Conservation (phyloP, 2,329 filamentous ascomycete genomes). For the Aspergillus neoniger region DNA sequence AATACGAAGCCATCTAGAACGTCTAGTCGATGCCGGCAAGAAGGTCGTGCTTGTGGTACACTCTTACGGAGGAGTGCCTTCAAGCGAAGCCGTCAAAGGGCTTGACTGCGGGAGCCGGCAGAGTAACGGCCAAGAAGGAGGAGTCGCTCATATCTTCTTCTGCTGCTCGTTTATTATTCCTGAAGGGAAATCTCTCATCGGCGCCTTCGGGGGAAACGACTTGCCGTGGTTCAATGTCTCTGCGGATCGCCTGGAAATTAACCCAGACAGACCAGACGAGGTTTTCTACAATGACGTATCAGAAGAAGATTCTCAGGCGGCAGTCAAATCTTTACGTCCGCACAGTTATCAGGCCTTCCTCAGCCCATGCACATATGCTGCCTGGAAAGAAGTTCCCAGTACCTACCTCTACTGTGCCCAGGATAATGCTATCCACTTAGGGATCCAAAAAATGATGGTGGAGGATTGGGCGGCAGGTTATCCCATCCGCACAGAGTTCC, state of each 20-base stretch:
- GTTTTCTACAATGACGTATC: slow-evolving; percentile 11
- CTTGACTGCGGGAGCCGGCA: background rate
- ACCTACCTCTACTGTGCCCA: slow-evolving; percentile 12
- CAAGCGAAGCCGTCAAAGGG: background rate
- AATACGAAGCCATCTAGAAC: background rate
- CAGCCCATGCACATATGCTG: background rate
- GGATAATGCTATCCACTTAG: slow-evolving; percentile 4
- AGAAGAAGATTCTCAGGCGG: background rate
- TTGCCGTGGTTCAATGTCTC: slow-evolving; percentile 5
- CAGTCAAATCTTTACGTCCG: background rate
- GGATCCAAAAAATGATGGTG: slow-evolving; percentile 7
- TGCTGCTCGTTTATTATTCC: slow-evolving; percentile 4
- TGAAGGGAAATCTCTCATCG: background rate
- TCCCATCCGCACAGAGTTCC: background rate
- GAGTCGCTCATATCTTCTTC: background rate
- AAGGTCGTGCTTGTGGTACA: slow-evolving; percentile 7
- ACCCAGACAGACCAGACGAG: background rate
- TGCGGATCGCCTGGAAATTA: background rate
- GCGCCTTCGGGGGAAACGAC: background rate
- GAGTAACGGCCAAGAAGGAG: background rate
- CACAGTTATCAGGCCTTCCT: slow-evolving; percentile 6
- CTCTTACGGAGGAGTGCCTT: slow-evolving; percentile 8
- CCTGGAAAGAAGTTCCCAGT: slow-evolving; percentile 7
- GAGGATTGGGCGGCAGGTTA: slow-evolving; percentile 5
- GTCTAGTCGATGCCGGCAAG: background rate